phyloP scores from a whole-genome alignment of 2,329 filamentous ascomycete species.

The Leptographium procerum region DNA sequence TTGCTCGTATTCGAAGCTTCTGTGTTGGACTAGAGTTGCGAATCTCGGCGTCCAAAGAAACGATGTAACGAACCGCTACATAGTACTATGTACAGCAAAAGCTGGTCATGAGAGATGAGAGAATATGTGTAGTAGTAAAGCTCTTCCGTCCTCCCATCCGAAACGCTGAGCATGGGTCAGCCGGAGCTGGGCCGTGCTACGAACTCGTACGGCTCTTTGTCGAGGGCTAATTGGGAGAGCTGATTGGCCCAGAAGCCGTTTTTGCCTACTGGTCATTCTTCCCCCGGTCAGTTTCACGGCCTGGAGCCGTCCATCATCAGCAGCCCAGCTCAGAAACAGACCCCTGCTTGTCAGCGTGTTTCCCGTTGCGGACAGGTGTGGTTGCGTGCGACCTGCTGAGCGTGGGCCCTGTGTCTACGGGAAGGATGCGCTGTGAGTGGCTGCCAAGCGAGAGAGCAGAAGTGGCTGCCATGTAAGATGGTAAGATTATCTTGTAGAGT shows the following conservation, averaged over 20 bases:
- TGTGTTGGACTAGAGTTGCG: neutral
- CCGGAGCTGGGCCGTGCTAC: neutral
- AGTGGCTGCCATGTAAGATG: no score
- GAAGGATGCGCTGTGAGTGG: neutral
- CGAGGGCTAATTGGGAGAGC: neutral
- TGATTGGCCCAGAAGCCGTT: neutral
- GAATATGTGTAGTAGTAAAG: neutral
- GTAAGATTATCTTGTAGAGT: no score
- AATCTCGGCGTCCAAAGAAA: neutral
- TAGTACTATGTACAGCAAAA: no score
- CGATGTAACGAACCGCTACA: neutral
- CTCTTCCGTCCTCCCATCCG: neutral
- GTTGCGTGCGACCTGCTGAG: neutral
- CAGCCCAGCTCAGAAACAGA: neutral
- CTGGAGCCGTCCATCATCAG: neutral
- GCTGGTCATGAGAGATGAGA: neutral
- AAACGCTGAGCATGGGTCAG: neutral
- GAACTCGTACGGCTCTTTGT: neutral
- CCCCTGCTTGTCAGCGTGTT: neutral
- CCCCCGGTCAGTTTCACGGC: neutral
- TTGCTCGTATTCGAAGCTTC: neutral
- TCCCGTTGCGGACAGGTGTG: neutral
- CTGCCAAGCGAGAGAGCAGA: neutral
- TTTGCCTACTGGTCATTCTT: neutral
- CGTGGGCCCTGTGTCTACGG: neutral